Base-by-base conservation (phyloP, 108 stramenopile genomes). In the Aurantiochytrium sp. region DNA sequence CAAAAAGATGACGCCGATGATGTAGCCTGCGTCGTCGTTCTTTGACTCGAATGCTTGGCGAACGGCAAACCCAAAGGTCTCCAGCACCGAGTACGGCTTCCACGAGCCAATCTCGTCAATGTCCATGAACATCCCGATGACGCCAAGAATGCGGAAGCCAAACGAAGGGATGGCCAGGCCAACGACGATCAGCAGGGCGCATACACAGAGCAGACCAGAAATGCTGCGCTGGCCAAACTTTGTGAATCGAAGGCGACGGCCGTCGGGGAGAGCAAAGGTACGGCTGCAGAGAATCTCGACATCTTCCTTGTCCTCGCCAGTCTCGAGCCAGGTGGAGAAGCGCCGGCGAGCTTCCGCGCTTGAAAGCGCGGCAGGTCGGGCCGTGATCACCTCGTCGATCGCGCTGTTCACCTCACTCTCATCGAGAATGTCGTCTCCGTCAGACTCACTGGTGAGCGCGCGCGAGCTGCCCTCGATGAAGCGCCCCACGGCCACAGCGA, bases 71-170 rank as follows among this genome's bases (percentile, higher is more conserved):
- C 6, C 19, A 48, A 81, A 81, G 42, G 45, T 81, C 10, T 81
- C 73, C 2, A 81, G 45, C 0, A 48, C 45, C 6, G 73, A 81
- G 30, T 41, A 48, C 32, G 73, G 73, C 45, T 48, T 48, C 73
- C 73, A 81, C 42, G 73, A 81, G 12, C 12, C 27, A 12, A 81
- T 12, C 45, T 81, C 73, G 3, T 81, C 73, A n/a, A 81, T 48
- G 24, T 81, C 73, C 73, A 81, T 81, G n/a, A 81, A 48, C 73
- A 81, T 81, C 6, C 73, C 73, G 32, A 81, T 48, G 39, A 81
- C 39, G n/a, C 73, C 73, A 2, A 81, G 45, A 48, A 81, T 42
- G n/a, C 30, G 42, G 32, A 81, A 81, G 21, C 73, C 73, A 81
- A 81, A 81, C 3, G 45, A 41, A 19, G 73, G 45, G 32, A 48